Percentiles rank a stretch among this genome's conserved stretches.
Conservation (phyloP, 2,329 filamentous ascomycete genomes). For the Colletotrichum sp. region DNA sequence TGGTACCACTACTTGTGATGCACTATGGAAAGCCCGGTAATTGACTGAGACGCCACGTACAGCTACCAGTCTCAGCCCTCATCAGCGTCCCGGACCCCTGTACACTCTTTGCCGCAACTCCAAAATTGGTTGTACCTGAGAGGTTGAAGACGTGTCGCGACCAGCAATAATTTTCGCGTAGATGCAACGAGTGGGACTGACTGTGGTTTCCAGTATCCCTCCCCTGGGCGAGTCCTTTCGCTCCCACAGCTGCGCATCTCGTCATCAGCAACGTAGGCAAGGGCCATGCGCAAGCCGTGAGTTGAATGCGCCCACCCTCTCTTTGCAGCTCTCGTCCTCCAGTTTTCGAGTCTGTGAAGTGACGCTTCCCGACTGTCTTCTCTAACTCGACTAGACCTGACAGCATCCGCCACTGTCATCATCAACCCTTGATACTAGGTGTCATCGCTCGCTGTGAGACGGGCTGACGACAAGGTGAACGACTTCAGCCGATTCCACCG, state of each 20-base stretch:
- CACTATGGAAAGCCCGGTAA: not conserved
- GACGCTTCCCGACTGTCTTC: not conserved
- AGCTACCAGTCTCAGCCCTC: not conserved
- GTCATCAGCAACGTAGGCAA: not conserved
- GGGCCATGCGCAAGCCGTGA: not conserved
- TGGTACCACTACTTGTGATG: not conserved
- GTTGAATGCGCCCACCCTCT: slow-evolving; percentile 2
- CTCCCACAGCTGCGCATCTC: not conserved
- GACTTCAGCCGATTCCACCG: not conserved
- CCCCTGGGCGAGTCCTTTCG: not conserved
- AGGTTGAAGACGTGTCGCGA: not conserved
- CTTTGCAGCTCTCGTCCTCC: not conserved
- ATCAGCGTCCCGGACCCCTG: not conserved
- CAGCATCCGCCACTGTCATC: not conserved
- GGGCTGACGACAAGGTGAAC: not conserved
- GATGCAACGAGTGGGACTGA: not conserved
- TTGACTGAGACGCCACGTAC: not conserved
- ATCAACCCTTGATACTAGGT: not conserved
- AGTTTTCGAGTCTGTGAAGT: not conserved
- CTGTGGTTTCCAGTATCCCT: not conserved
- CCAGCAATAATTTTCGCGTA: not conserved
- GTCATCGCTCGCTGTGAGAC: not conserved
- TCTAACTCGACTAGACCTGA: not conserved
- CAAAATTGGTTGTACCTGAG: not conserved
- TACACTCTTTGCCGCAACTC: not conserved